Evolutionary conservation across 208 protist genomes (phyloP).

Genomic region (Leishmania major): DNA sequence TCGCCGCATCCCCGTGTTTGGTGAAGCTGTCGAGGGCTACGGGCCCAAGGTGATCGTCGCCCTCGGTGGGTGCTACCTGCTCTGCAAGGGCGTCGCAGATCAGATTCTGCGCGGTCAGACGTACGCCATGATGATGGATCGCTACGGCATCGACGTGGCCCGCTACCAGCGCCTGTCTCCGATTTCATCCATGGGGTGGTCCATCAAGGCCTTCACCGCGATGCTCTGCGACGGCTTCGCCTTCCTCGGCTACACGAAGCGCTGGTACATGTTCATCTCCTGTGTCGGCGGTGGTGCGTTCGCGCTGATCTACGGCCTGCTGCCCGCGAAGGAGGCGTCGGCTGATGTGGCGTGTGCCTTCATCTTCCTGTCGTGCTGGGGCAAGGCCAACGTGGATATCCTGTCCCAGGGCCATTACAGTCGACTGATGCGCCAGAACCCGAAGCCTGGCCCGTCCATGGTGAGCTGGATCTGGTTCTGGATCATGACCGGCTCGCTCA

Average conservation of each 20-base stretch:
- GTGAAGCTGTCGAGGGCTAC: slow-evolving; percentile 40
- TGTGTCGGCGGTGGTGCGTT: slow-evolving; percentile 44
- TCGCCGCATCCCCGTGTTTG: slow-evolving; percentile 46
- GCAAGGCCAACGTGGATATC: slow-evolving; percentile 76
- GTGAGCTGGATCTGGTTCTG: slow-evolving; percentile 74
- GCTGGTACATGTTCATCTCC: slow-evolving; percentile 66
- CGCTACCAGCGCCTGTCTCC: slow-evolving; percentile 62
- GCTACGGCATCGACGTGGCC: slow-evolving; percentile 38
- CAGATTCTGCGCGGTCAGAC: slow-evolving; percentile 36
- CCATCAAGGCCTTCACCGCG: slow-evolving; percentile 68
- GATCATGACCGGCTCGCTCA: slow-evolving; percentile 48
- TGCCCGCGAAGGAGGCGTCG: slow-evolving; percentile 42
- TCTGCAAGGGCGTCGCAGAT: slow-evolving; percentile 62
- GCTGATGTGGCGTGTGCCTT: slow-evolving; percentile 41
- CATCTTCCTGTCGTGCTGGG: slow-evolving; percentile 55
- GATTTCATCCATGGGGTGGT: slow-evolving; percentile 53
- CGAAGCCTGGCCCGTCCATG: slow-evolving; percentile 46
- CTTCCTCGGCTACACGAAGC: slow-evolving; percentile 75
- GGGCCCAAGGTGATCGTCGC: slow-evolving; percentile 36
- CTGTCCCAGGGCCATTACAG: slow-evolving; percentile 83
- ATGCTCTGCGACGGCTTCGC: slow-evolving; percentile 66
- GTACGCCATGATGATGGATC: slow-evolving; percentile 52
- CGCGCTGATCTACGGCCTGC: slow-evolving; percentile 47
- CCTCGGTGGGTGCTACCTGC: slow-evolving; percentile 51
- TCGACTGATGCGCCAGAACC: slow-evolving; percentile 55